These are phyloP conservation scores for Populus hybrid DNA, from an alignment of 441 rosid genomes.

Conservation along the genomic window DNA sequence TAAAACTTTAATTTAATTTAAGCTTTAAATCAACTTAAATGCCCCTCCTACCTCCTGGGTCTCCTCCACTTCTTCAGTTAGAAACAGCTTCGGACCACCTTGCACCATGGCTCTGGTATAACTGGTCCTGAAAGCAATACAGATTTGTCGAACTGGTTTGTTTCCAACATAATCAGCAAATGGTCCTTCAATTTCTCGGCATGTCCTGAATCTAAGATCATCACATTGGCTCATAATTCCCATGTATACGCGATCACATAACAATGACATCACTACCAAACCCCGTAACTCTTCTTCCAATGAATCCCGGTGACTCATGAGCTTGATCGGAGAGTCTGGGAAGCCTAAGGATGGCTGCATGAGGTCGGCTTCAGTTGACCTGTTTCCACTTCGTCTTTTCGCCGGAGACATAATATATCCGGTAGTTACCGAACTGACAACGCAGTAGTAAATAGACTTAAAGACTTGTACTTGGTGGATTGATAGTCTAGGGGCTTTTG, in stretches of 20 bases:
- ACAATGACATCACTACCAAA: constrained; percentile 10
- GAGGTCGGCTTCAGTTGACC: constrained; percentile 12
- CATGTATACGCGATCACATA: neutral
- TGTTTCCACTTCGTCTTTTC: neutral
- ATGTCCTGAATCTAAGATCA: constrained; percentile 21
- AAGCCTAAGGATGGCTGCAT: constrained; percentile 26
- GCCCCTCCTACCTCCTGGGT: too few relatives aligned
- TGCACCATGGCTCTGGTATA: constrained; percentile 16
- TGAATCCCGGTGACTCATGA: constrained; percentile 10
- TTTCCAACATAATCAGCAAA: constrained; percentile 18
- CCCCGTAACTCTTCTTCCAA: constrained; percentile 9
- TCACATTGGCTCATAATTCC: neutral
- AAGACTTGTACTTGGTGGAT: too few relatives aligned
- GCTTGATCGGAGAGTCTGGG: constrained; percentile 7
- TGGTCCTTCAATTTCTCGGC: constrained; percentile 30
- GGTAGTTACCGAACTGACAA: constrained; percentile 22
- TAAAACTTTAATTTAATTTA: too few relatives aligned
- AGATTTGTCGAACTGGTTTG: constrained; percentile 14
- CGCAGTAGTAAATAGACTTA: constrained; percentile 18
- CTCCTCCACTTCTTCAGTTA: too few relatives aligned
- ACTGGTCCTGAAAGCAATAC: constrained; percentile 28
- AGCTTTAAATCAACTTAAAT: too few relatives aligned
- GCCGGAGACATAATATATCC: constrained; percentile 24
- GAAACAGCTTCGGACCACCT: too few relatives aligned
- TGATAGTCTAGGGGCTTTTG: neutral